Evolutionary conservation across 148 eudicot genomes (phyloP).

Genomic region (Hydrangea macrophylla): DNA sequence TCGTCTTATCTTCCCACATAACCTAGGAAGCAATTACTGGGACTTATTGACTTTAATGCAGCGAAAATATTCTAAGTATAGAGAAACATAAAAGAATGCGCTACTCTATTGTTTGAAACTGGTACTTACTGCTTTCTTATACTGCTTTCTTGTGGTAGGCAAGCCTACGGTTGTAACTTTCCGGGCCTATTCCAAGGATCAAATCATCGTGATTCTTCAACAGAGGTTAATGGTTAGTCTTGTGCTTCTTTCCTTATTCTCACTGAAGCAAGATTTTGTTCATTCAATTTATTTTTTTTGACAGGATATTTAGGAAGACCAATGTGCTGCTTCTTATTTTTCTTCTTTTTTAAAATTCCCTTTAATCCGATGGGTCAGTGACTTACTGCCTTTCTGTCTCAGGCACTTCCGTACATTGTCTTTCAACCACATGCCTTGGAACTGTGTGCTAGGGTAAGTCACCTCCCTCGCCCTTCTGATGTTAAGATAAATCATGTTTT

Average conservation of each 20-base stretch:
- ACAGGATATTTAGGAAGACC: neutral
- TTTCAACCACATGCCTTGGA: slow-evolving; percentile 93
- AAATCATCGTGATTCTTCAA: slow-evolving; percentile 68
- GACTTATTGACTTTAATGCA: neutral
- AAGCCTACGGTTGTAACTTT: slow-evolving; percentile 77
- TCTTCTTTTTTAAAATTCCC: neutral
- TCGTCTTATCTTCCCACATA: neutral
- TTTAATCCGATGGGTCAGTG: no score
- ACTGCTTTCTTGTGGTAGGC: slow-evolving; percentile 40
- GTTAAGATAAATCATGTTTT: slow-evolving; percentile 1
- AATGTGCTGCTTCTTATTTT: neutral
- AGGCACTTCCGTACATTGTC: slow-evolving; percentile 68
- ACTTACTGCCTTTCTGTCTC: slow-evolving; percentile 18
- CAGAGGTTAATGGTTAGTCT: slow-evolving; percentile 58
- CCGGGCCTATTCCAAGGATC: slow-evolving; percentile 88
- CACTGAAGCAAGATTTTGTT: neutral
- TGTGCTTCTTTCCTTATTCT: neutral
- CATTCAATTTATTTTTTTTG: neutral
- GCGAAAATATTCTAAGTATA: no score
- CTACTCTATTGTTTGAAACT: neutral
- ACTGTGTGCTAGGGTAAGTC: slow-evolving; percentile 92
- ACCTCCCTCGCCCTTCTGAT: neutral
- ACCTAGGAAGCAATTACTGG: neutral
- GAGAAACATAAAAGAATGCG: neutral
- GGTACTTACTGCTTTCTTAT: slow-evolving; percentile 11